These are phyloP conservation scores for Nicotiana obtusifolia DNA, from an alignment of 257 asterid genomes.

Conservation along the genomic window DNA sequence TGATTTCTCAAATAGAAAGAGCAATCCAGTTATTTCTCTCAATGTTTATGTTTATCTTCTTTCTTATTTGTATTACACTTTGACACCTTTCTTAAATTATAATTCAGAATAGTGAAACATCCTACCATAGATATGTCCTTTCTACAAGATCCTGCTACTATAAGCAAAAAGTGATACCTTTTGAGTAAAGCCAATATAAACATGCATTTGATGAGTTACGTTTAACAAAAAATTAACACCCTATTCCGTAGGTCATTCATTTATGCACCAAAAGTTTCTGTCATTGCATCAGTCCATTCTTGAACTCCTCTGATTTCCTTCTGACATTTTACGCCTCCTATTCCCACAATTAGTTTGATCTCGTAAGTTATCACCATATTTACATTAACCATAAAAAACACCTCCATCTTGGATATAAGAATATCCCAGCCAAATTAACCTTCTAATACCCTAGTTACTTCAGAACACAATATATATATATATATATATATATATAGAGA, in stretches of 20 bases:
- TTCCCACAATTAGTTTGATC: background rate
- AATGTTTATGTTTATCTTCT: background rate
- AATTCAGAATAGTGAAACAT: background rate
- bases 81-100: background rate
- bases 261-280: background rate
- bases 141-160: background rate
- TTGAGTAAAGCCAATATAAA: background rate
- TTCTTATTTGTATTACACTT: background rate
- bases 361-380: background rate
- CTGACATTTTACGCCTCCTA: background rate
- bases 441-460: background rate
- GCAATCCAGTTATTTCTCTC: background rate
- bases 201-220: background rate
- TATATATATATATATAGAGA: background rate
- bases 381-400: background rate
- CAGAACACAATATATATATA: background rate
- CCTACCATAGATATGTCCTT: background rate
- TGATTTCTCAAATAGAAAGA: background rate
- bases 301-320: background rate
- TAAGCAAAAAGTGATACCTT: background rate
- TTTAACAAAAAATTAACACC: background rate
- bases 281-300: background rate
- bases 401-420: background rate
- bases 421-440: background rate
- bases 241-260: background rate